Evolutionary conservation across 148 eudicot species (phyloP).

Genomic region (Vaccinium vitisidaea): DNA sequence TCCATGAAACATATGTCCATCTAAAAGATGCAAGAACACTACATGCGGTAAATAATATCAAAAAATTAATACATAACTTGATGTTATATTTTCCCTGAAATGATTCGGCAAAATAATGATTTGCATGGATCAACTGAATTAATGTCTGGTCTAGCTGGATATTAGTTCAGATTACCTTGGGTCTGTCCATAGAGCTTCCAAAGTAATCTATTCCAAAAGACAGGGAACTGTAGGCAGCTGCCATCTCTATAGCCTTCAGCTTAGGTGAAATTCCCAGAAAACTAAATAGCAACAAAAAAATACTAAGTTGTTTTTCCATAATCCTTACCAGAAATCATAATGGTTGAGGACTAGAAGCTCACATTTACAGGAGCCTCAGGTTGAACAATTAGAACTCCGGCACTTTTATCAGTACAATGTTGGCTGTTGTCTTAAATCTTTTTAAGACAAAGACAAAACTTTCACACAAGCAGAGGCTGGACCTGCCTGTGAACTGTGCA

Average conservation of each 20-base stretch:
- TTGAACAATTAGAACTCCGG: constrained; percentile 82
- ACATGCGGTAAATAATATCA: background rate
- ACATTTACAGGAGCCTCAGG: constrained; percentile 64
- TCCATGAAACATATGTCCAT: too few species aligned
- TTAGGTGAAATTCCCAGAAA: too few species aligned
- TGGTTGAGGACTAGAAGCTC: constrained; percentile 13
- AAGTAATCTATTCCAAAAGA: constrained; percentile 91
- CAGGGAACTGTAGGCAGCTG: constrained; percentile 73
- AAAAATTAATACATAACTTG: background rate
- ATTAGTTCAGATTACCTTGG: constrained; percentile 45
- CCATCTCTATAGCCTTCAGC: constrained; percentile 72
- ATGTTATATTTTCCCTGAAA: background rate
- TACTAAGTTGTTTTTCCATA: background rate
- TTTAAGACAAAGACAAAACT: constrained; percentile 51
- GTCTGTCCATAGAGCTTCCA: constrained; percentile 76
- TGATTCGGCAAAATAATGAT: background rate
- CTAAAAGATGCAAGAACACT: background rate
- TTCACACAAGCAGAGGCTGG: constrained; percentile 86
- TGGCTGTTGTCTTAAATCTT: constrained; percentile 44
- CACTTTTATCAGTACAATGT: constrained; percentile 54
- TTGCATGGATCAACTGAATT: background rate
- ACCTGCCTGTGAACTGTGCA: constrained; percentile 70
- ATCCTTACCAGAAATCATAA: background rate
- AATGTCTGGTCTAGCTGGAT: background rate
- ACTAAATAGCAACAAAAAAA: constrained; percentile 20